Conservation (phyloP, 305 asterid species). For the Fraxinus baroniana region DNA sequence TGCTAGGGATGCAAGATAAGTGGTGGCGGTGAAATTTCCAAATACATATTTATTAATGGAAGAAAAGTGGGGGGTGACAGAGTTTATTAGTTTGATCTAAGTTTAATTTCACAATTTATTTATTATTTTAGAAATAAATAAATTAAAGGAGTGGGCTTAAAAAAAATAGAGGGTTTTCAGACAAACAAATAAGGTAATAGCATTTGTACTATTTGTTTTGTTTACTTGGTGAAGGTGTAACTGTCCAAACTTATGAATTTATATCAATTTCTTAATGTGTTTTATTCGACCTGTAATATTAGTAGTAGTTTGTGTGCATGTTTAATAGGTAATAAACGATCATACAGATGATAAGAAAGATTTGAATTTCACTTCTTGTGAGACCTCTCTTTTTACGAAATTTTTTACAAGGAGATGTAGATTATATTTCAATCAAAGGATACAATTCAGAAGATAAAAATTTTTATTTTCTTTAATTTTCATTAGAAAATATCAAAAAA, state of each 20-base stretch:
- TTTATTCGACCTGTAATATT: not conserved
- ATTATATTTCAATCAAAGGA: not conserved
- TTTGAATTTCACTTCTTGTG: too few relatives aligned
- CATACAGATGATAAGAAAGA: not conserved
- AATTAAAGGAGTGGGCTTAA: conserved; percentile 26
- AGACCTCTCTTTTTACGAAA: too few relatives aligned
- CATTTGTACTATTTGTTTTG: conserved; percentile 27
- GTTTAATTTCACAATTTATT: conserved; percentile 45
- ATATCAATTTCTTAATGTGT: not conserved
- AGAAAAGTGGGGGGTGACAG: conserved; percentile 12
- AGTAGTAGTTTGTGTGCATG: not conserved
- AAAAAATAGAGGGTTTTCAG: not conserved
- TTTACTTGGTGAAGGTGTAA: conserved; percentile 45
- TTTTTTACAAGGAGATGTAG: not conserved
- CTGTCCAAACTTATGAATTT: conserved; percentile 44
- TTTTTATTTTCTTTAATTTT: not conserved
- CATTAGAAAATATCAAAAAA: not conserved
- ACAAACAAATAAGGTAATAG: conserved; percentile 31
- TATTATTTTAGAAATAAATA: too few relatives aligned
- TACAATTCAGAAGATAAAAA: not conserved
- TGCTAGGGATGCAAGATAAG: conserved; percentile 20
- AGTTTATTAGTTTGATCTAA: conserved; percentile 5
- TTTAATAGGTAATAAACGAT: not conserved
- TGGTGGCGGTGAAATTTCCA: conserved; percentile 25
- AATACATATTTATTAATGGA: conserved; percentile 15